Evolutionary conservation across 768 basidiomycete genomes (phyloP), one percentile per base, ranked within the genome.

Genomic region (Xanthoconium purpureum): DNA sequence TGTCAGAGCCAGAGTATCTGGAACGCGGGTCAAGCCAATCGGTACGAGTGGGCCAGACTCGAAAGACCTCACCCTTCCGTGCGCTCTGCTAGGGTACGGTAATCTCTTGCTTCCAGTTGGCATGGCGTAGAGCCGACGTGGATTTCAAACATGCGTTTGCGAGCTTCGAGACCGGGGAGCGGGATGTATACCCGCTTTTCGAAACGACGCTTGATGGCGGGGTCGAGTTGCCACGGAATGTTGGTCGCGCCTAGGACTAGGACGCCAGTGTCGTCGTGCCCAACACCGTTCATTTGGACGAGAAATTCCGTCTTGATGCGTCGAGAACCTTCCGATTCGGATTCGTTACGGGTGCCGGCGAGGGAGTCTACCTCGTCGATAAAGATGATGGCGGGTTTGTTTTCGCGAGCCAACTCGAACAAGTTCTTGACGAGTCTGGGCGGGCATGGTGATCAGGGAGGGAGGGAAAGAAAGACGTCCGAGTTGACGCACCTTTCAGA

Each of bases 151-250:
- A 99, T 99, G 30, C 85, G 87, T 71, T 85, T 81, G 44, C 97
- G 82, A 13, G 96, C 97, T 50, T 96, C 94, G 5, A 89, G 80
- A 0, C 94, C 94, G 11, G 97, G 97, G 18, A 98, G 84, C 32
- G 97, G 97, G 56, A 99, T 99, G 71, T 98, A 94, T 78, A 99
- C 95, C 55, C 97, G 87, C 74, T 97, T 98, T 74, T 98, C 95
- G 61, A 98, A 98, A 84, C 96, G 84, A 69, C 97, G 88, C 73
- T 98, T 98, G 76, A 98, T 98, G 43, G 96, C 96, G 60, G 91
- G 89, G 69, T 98, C 96, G 45, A 98, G 81, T 68, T 94, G 91
- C 96, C 96, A 98, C 3, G 97, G 97, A 50, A 98, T 97, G 63
- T 99, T 99, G 6, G 97, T 99, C 10, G 97, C 97, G 32, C 95